phyloP scores from a whole-genome alignment of 2,329 filamentous ascomycete species.

The Hypomyces perniciosus region DNA sequence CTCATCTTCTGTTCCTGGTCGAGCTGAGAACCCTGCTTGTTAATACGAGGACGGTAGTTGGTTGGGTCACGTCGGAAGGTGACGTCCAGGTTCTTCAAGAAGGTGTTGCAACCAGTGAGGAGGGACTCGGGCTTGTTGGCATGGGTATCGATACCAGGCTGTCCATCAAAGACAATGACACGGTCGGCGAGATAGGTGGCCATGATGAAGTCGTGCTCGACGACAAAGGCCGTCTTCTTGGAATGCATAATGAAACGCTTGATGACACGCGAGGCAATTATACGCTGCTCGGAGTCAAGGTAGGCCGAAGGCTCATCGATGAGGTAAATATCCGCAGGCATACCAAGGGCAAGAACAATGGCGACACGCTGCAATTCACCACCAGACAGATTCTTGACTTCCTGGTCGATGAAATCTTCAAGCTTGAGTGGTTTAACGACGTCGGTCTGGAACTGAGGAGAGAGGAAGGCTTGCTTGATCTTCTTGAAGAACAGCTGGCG shows the following conservation, averaged over 20 bases:
- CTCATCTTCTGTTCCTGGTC: slow-evolving; percentile 94
- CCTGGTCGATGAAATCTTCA: slow-evolving; percentile 98
- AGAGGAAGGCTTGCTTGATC: slow-evolving; percentile 95
- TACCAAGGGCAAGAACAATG: slow-evolving; percentile 91
- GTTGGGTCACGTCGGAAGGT: slow-evolving; percentile 97
- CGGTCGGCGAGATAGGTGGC: slow-evolving; percentile 71
- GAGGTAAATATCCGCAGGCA: slow-evolving; percentile 95
- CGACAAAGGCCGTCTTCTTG: slow-evolving; percentile 98
- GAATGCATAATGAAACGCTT: slow-evolving; percentile 99
- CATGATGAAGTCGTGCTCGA: slow-evolving; percentile 99
- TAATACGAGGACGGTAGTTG: slow-evolving; percentile 95
- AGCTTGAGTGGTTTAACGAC: slow-evolving; percentile 99
- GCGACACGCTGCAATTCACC: slow-evolving; percentile 99
- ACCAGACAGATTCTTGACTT: slow-evolving; percentile 97
- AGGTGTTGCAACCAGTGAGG: slow-evolving; percentile 91
- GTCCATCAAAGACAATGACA: slow-evolving; percentile 96
- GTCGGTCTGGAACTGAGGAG: slow-evolving; percentile 97
- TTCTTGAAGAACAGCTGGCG: slow-evolving; percentile 99
- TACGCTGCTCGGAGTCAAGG: slow-evolving; percentile 98
- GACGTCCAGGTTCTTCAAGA: slow-evolving; percentile 94
- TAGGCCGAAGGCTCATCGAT: slow-evolving; percentile 98
- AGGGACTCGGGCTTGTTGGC: slow-evolving; percentile 89
- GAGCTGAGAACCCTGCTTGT: slow-evolving; percentile 91
- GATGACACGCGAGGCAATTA: slow-evolving; percentile 93
- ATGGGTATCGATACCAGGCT: slow-evolving; percentile 81